phyloP scores from a whole-genome alignment of 78 protist genomes.

The slime mould (Dictyostelium discoideum) region DNA sequence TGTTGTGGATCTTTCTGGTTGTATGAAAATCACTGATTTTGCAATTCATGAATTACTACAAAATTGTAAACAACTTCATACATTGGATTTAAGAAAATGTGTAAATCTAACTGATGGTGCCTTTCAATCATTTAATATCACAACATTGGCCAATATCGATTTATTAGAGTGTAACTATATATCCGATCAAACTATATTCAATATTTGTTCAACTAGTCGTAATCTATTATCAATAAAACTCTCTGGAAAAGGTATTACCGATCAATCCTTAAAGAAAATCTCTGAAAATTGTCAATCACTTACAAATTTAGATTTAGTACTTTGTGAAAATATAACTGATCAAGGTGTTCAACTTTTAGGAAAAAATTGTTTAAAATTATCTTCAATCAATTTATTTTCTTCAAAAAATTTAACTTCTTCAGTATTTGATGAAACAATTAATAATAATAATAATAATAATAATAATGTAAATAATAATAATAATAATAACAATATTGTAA shows the following conservation, averaged over 20 bases:
- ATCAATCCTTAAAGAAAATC: constrained; percentile 4
- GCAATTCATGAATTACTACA: constrained; percentile 57
- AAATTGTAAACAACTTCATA: constrained; percentile 37
- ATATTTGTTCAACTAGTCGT: constrained; percentile 31
- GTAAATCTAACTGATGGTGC: constrained; percentile 54
- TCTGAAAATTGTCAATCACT: constrained; percentile 6
- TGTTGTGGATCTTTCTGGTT: constrained; percentile 50
- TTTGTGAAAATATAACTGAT: constrained; percentile 60
- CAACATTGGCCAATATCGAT: constrained; percentile 35
- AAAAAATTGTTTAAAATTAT: not conserved
- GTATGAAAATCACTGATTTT: constrained; percentile 39
- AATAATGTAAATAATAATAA: not conserved
- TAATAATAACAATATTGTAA: not conserved
- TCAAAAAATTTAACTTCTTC: constrained; percentile 36
- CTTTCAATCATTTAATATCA: constrained; percentile 38
- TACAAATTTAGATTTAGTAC: not conserved
- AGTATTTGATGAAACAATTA: not conserved
- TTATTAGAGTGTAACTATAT: constrained; percentile 34
- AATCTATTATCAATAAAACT: not conserved
- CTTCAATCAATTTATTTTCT: constrained; percentile 22
- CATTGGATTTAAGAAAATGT: constrained; percentile 50
- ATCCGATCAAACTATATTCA: constrained; percentile 8
- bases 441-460: not conserved
- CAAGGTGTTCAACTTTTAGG: constrained; percentile 34
- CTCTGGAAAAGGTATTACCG: constrained; percentile 47